phyloP scores from a whole-genome alignment of 108 stramenopile species.

The Nitzschia sp. region DNA sequence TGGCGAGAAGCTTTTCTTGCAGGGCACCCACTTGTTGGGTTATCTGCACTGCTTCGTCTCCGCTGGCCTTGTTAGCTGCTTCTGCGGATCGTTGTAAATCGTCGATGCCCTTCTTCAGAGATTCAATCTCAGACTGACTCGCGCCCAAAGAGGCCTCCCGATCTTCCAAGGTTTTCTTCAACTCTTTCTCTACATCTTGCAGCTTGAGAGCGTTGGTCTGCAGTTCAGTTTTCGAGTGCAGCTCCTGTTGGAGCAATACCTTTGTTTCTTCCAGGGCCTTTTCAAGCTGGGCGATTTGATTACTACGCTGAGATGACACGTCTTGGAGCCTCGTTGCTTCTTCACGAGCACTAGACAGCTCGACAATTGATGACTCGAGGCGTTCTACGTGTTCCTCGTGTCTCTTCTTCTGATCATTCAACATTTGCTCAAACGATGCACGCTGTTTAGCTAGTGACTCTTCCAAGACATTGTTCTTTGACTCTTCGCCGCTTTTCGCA shows the following conservation, averaged over 20 bases:
- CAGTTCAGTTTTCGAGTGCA: neutral
- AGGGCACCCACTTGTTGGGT: neutral
- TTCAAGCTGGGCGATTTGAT: neutral
- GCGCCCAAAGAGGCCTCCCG: neutral
- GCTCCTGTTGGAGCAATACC: neutral
- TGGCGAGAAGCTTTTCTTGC: constrained; percentile 13
- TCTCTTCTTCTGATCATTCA: constrained; percentile 29
- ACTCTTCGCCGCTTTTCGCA: constrained; percentile 30
- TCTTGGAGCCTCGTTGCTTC: constrained; percentile 5
- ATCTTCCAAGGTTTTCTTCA: constrained; percentile 2
- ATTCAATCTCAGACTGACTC: neutral
- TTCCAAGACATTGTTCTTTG: constrained; percentile 28
- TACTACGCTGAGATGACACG: neutral
- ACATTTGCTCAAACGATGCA: constrained; percentile 39
- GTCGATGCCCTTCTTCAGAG: neutral
- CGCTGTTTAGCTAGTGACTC: constrained; percentile 42
- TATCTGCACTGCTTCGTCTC: neutral
- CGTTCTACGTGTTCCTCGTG: constrained; percentile 27
- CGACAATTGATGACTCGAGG: constrained; percentile 11
- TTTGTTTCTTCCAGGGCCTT: constrained; percentile 1
- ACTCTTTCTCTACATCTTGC: neutral
- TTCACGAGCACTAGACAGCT: constrained; percentile 13
- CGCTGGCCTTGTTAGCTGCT: neutral
- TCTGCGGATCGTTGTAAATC: neutral
- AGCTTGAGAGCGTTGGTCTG: neutral